Conservation (phyloP, 1,284 basidiomycete species). For the Neonothopanus nambi region DNA sequence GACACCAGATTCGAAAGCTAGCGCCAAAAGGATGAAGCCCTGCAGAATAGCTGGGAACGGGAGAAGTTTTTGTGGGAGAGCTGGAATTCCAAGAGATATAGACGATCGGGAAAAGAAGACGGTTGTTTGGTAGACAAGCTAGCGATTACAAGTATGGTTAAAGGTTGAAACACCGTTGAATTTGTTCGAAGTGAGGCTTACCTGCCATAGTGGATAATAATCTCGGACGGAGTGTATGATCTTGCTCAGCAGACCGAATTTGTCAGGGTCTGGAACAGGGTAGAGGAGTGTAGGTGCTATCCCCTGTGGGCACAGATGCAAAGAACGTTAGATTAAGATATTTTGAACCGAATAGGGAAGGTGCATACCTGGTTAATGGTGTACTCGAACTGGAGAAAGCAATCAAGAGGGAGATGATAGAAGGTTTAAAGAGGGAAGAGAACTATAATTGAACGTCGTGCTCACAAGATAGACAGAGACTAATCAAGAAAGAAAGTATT, state of each 20-base stretch:
- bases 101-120: slow-evolving; percentile 96
- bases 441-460: slow-evolving; percentile 14
- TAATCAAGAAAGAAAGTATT: slow-evolving; percentile 29
- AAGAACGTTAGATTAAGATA: neutral
- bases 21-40: slow-evolving; percentile 55
- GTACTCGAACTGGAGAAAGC: slow-evolving; percentile 90
- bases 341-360: neutral
- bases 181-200: slow-evolving; percentile 29
- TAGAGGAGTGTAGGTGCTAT: slow-evolving; percentile 92
- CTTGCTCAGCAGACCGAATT: slow-evolving; percentile 64
- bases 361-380: slow-evolving; percentile 81
- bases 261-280: slow-evolving; percentile 68
- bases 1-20: slow-evolving; percentile 67
- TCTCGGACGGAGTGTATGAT: slow-evolving; percentile 87
- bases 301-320: slow-evolving; percentile 48
- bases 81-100: slow-evolving; percentile 84
- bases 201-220: slow-evolving; percentile 96
- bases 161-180: slow-evolving; percentile 1
- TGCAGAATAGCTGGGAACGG: slow-evolving; percentile 76
- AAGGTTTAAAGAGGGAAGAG: neutral
- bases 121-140: slow-evolving; percentile 88
- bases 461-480: slow-evolving; percentile 79
- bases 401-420: slow-evolving; percentile 20
- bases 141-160: slow-evolving; percentile 22
- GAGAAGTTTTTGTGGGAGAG: slow-evolving; percentile 74